Evolutionary conservation across 345 rosid genomes (phyloP), one percentile per base, ranked within the genome.

Genomic region (Camelina hispida): DNA sequence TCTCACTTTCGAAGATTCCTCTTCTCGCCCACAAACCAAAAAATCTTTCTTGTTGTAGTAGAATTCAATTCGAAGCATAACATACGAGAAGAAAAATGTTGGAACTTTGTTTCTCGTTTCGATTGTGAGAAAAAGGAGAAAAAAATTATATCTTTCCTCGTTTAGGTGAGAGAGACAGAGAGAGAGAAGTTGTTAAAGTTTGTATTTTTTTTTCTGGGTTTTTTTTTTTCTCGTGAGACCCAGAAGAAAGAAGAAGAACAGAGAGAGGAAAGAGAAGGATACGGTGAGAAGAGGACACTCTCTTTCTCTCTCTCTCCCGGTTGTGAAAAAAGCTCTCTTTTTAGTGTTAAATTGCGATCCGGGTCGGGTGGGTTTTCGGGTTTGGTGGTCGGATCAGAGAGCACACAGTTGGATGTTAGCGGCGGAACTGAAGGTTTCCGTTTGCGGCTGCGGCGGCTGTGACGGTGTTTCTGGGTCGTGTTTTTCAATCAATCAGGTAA

Each of bases 401-500:
- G 57, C 13, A 28, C 13, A 28, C 37, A 66, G 57, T 78, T 72
- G 81, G 52, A 72, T 71, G 73, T 70, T 71, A 58, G 23, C 63
- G 73, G 14, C 62, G 43, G 68, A 57, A 66, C 77, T 71, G 56
- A 34, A 30, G 51, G 28, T 77, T 69, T 77, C 61, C 61, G 80
- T 77, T 77, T 70, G 76, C 76, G 76, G 66, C 76, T 70, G 13
- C 76, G 54, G 46, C 75, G 72, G 81, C 72, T 65, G 76, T 71
- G 71, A 71, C 73, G 79, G 78, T 67, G 67, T 51, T 80, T 82
- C 71, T 85, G 64, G 79, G 62, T 83, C 84, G 81, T 83, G 83
- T 70, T 75, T 53, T 82, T 81, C 77, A 78, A 90, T 85, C 91
- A 83, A 83, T 83, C 85, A 82, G 93, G 96, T 86, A 78, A 82